A percentile compares a stretch with the other conserved stretches of the same genome.
Conservation (phyloP, 2,329 filamentous ascomycete genomes). For the Aspergillus ibericus region DNA sequence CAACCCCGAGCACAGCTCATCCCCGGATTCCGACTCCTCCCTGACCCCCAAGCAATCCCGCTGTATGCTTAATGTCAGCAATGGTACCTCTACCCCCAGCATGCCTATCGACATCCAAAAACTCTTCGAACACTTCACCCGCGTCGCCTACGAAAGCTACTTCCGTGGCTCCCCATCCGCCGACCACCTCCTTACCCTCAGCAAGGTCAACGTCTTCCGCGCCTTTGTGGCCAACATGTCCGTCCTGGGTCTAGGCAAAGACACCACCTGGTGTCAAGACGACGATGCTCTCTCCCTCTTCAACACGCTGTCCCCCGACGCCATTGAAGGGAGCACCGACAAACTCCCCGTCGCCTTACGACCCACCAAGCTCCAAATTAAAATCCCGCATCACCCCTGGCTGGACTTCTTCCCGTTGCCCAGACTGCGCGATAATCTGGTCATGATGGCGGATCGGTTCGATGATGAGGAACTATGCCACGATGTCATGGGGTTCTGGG, state of each 20-base stretch:
- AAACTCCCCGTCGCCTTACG: slow-evolving; percentile 30
- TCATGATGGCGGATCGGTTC: slow-evolving; percentile 30
- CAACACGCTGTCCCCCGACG: slow-evolving; percentile 10
- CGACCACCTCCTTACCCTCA: slow-evolving; percentile 37
- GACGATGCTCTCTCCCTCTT: slow-evolving; percentile 33
- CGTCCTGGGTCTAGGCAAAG: slow-evolving; percentile 24
- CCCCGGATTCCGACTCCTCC: neutral
- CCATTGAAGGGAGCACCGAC: neutral
- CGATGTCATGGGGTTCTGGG: slow-evolving; percentile 42
- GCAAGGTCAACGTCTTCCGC: slow-evolving; percentile 40
- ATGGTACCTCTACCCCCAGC: neutral
- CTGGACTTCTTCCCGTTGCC: slow-evolving; percentile 37
- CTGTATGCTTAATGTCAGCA: neutral
- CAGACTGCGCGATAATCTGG: slow-evolving; percentile 43
- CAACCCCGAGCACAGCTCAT: neutral
- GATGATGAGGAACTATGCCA: slow-evolving; percentile 39
- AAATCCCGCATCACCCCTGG: slow-evolving; percentile 44
- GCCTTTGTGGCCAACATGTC: slow-evolving; percentile 31
- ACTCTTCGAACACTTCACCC: slow-evolving; percentile 21
- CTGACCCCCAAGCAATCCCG: neutral
- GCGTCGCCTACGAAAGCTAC: slow-evolving; percentile 27
- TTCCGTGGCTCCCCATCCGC: slow-evolving; percentile 24
- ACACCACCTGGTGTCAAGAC: slow-evolving; percentile 25
- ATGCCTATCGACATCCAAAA: neutral
- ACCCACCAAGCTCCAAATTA: slow-evolving; percentile 42